Conservation (phyloP, 73 alveolate species). For the Paramecium primaurelia region DNA sequence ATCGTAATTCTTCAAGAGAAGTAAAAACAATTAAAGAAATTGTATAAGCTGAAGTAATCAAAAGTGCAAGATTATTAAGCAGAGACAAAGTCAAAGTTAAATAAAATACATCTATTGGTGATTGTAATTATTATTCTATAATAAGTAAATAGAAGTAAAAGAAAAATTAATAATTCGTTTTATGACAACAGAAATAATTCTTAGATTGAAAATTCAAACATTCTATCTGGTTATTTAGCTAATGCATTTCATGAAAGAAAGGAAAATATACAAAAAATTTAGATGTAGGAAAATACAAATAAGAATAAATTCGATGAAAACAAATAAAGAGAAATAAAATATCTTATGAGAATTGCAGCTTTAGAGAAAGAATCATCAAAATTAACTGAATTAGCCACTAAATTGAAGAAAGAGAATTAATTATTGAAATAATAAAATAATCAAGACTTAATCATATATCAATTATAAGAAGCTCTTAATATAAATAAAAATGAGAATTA, state of each 20-base stretch:
- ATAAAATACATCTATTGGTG: constrained; percentile 23
- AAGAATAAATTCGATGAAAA: not conserved
- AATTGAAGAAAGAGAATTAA: not conserved
- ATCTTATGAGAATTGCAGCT: constrained; percentile 23
- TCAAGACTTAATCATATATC: not conserved
- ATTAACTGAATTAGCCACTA: not conserved
- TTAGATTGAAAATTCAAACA: not conserved
- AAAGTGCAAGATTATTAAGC: not conserved
- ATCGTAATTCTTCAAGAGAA: constrained; percentile 28
- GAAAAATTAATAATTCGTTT: constrained; percentile 22
- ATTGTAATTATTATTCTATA: not conserved
- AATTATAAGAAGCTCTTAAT: constrained; percentile 9
- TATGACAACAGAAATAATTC: not conserved
- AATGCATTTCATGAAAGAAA: constrained; percentile 26
- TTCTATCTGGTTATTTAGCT: not conserved
- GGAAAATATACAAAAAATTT: not conserved
- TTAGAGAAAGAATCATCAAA: constrained; percentile 30
- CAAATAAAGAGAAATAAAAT: not conserved
- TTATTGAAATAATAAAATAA: not conserved
- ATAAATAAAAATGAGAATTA: not conserved
- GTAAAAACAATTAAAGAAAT: not conserved
- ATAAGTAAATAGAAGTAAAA: not conserved
- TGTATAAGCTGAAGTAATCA: not conserved
- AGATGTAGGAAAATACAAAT: not conserved
- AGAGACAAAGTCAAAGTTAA: constrained; percentile 10